phyloP scores from a whole-genome alignment of 495 filamentous ascomycete species.

The Talaromyces liani region DNA sequence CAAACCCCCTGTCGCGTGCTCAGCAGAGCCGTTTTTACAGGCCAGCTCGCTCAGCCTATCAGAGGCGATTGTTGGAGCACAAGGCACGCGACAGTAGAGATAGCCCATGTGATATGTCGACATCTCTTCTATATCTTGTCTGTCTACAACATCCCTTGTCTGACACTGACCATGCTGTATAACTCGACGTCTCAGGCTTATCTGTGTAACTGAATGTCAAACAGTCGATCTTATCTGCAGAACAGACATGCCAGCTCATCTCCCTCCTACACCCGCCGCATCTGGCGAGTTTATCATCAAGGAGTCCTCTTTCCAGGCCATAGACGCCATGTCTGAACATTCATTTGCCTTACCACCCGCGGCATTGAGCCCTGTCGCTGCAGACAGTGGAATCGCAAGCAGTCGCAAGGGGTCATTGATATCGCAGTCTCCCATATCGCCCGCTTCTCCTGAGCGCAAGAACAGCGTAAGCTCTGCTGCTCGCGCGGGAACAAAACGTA shows the following conservation, averaged over 20 bases:
- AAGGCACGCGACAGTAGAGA: constrained; percentile 40
- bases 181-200: not conserved
- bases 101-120: not conserved
- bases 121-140: not conserved
- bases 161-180: not conserved
- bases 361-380: constrained; percentile 44
- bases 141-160: not conserved
- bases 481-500: constrained; percentile 19
- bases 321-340: constrained; percentile 43
- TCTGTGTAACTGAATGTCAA: not conserved
- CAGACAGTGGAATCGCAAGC: constrained; percentile 24
- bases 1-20: constrained; percentile 5
- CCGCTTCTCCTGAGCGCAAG: constrained; percentile 39
- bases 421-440: constrained; percentile 47
- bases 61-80: constrained; percentile 13
- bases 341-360: constrained; percentile 80
- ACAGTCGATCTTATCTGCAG: too few species aligned
- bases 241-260: constrained; percentile 52
- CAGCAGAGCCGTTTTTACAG: constrained; percentile 6
- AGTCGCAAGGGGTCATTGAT: constrained; percentile 21
- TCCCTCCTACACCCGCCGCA: constrained; percentile 78
- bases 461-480: constrained; percentile 24
- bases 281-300: constrained; percentile 77
- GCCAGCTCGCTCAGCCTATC: constrained; percentile 1
- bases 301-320: constrained; percentile 42